A percentile compares a stretch with the other conserved stretches of the same genome.
These are phyloP conservation scores for Pleurotus salmoneostramineus DNA, from an alignment of 768 basidiomycete genomes.

Conservation along the genomic window DNA sequence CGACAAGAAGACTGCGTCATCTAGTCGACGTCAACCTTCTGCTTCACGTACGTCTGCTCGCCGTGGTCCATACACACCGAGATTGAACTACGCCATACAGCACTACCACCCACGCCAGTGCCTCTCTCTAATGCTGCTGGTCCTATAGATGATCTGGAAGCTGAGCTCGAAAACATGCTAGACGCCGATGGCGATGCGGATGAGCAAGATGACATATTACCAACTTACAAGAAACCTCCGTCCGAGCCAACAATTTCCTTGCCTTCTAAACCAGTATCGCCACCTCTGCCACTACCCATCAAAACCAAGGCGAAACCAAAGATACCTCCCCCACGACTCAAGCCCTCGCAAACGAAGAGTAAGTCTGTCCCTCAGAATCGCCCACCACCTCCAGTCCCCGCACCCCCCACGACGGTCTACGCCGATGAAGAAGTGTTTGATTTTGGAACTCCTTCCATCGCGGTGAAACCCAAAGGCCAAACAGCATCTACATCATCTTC, in stretches of 20 bases:
- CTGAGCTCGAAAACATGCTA: conserved; percentile 21
- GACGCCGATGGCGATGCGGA: conserved; percentile 28
- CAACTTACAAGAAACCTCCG: conserved; percentile 17
- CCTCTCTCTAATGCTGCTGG: conserved; percentile 20
- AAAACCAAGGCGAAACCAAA: conserved; percentile 20
- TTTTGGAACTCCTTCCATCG: conserved; percentile 39
- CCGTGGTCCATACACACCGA: conserved; percentile 9
- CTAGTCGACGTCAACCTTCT: conserved; percentile 16
- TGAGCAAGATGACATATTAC: conserved; percentile 36
- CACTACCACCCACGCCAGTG: conserved; percentile 17
- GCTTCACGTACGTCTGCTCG: conserved; percentile 28
- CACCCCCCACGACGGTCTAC: conserved; percentile 14
- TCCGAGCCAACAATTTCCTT: conserved; percentile 31
- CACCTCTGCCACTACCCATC: conserved; percentile 20
- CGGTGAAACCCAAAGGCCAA: conserved; percentile 27
- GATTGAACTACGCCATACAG: conserved; percentile 12
- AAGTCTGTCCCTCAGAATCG: conserved; percentile 21
- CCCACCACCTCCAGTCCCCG: conserved; percentile 4
- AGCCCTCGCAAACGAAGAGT: conserved; percentile 9
- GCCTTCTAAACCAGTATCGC: conserved; percentile 20
- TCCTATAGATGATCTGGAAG: conserved; percentile 15
- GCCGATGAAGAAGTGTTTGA: conserved; percentile 45
- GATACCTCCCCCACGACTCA: conserved; percentile 9
- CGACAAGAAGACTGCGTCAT: conserved; percentile 36
- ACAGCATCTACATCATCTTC: conserved; percentile 21